Evolutionary conservation across 1,284 basidiomycete genomes (phyloP).

Genomic region (Volvariella surrecta): DNA sequence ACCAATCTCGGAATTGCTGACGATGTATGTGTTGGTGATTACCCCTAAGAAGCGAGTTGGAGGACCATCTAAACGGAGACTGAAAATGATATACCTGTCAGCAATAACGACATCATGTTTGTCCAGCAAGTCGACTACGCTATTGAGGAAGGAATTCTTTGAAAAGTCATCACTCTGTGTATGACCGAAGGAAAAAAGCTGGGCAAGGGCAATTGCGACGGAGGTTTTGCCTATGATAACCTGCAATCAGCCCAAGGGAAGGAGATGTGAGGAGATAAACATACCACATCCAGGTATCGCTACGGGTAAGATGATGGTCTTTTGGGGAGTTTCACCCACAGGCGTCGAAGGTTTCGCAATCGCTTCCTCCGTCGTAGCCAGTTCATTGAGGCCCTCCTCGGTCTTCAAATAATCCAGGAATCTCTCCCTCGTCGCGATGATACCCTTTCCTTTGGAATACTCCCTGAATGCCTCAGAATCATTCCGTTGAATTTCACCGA

Average conservation of each 20-base stretch:
- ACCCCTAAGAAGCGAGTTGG: conserved; percentile 46
- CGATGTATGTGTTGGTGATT: conserved; percentile 84
- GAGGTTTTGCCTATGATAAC: conserved; percentile 73
- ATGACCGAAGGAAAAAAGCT: conserved; percentile 81
- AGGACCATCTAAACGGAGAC: conserved; percentile 1
- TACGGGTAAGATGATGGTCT: conserved; percentile 83
- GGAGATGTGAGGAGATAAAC: conserved; percentile 20
- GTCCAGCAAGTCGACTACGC: conserved; percentile 57
- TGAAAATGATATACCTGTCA: conserved; percentile 53
- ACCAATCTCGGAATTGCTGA: conserved; percentile 49
- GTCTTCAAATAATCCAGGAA: conserved; percentile 69
- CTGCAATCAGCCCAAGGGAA: conserved; percentile 3
- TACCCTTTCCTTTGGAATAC: conserved; percentile 69
- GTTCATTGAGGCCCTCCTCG: conserved; percentile 30
- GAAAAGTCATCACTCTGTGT: conserved; percentile 89
- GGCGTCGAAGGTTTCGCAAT: conserved; percentile 12
- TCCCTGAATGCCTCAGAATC: conserved; percentile 57
- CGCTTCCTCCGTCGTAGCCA: conserved; percentile 15
- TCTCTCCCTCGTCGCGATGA: conserved; percentile 76
- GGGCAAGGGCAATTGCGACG: conserved; percentile 69
- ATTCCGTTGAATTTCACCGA: conserved; percentile 54
- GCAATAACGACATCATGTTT: conserved; percentile 77
- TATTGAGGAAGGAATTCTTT: conserved; percentile 83
- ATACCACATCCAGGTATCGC: conserved; percentile 89
- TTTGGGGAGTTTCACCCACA: conserved; percentile 43